Evolutionary conservation across 2,329 filamentous ascomycete species (phyloP), one percentile per base, ranked within the genome.

Genomic region (Cordyceps farinosa): DNA sequence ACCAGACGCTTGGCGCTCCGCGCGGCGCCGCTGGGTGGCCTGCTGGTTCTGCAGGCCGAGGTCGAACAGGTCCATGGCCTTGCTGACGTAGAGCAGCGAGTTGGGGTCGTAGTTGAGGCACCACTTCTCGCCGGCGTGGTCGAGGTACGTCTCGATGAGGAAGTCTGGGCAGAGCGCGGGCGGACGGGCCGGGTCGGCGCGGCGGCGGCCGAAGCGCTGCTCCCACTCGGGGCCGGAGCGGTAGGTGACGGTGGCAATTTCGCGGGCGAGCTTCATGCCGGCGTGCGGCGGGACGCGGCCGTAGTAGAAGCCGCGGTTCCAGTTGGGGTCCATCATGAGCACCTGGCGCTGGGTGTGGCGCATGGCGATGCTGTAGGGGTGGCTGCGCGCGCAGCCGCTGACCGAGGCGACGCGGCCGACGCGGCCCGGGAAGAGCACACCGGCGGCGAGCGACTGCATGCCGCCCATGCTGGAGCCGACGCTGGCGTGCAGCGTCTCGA

Each of bases 341-440:
- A 97, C 95, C 79, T 98, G 95, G 34, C 95, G 88, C 77, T 99
- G 95, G 0, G 94, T 97, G 77, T 99, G 95, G 61, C 95, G 88
- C 94, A 99, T 97, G 40, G 95, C 95, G 74, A 99, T 97, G 75
- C 93, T 96, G 79, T 99, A 99, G 0, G 95, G 95, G 74, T 99
- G 95, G 69, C 90, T 96, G 67, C 95, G 84, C 0, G 94, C 95
- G 75, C 95, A 99, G 13, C 94, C 95, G 71, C 90, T 96, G 72
- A 98, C 95, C 70, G 88, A 94, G 44, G 92, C 91, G 66, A 99
- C 85, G 67, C 89, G 88, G 45, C 87, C 87, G 3, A 99, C 90
- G 40, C 94, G 85, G 45, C 90, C 85, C 0, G 92, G 90, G 73
- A 94, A 96, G 36, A 97, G 78, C 1, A 90, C 87, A 3, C 91